These are phyloP conservation scores for Erythrophleum ivorense DNA, from an alignment of 331 rosid genomes.

Conservation along the genomic window DNA sequence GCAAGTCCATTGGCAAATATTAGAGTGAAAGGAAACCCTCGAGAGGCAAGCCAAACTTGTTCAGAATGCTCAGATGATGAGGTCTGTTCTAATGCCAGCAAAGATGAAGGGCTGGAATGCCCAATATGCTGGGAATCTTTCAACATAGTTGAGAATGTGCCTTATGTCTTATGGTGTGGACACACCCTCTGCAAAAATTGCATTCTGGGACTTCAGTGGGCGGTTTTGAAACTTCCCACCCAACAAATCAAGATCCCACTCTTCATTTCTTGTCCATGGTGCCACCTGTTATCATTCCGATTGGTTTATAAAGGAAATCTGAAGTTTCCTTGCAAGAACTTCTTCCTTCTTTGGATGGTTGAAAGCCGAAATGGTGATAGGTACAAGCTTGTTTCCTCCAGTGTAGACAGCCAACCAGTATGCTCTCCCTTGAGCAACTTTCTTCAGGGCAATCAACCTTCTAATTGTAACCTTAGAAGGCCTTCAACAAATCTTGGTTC, in stretches of 20 bases:
- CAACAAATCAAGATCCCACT: slow-evolving; percentile 74
- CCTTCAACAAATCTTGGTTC: slow-evolving; percentile 41
- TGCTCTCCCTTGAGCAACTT: slow-evolving; percentile 49
- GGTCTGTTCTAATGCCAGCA: slow-evolving; percentile 73
- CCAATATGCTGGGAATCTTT: slow-evolving; percentile 93
- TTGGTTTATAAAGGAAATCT: slow-evolving; percentile 75
- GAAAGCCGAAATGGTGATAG: slow-evolving; percentile 89
- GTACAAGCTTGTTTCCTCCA: slow-evolving; percentile 50
- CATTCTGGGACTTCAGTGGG: slow-evolving; percentile 87
- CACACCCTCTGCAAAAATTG: slow-evolving; percentile 91
- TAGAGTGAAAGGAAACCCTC: slow-evolving; percentile 64
- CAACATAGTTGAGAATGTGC: slow-evolving; percentile 94
- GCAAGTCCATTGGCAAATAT: slow-evolving; percentile 68
- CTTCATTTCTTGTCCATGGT: slow-evolving; percentile 89
- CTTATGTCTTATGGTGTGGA: slow-evolving; percentile 96
- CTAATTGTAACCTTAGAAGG: slow-evolving; percentile 57
- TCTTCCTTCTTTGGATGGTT: slow-evolving; percentile 93
- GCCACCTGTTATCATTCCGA: slow-evolving; percentile 74
- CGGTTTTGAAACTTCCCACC: slow-evolving; percentile 65
- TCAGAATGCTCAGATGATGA: slow-evolving; percentile 88
- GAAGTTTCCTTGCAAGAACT: slow-evolving; percentile 83
- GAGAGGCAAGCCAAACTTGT: slow-evolving; percentile 49
- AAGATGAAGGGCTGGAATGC: slow-evolving; percentile 87
- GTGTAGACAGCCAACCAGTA: slow-evolving; percentile 58
- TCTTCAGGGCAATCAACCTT: slow-evolving; percentile 54